Conservation (phyloP, 2,329 filamentous ascomycete genomes). For the Cadophora sp. region DNA sequence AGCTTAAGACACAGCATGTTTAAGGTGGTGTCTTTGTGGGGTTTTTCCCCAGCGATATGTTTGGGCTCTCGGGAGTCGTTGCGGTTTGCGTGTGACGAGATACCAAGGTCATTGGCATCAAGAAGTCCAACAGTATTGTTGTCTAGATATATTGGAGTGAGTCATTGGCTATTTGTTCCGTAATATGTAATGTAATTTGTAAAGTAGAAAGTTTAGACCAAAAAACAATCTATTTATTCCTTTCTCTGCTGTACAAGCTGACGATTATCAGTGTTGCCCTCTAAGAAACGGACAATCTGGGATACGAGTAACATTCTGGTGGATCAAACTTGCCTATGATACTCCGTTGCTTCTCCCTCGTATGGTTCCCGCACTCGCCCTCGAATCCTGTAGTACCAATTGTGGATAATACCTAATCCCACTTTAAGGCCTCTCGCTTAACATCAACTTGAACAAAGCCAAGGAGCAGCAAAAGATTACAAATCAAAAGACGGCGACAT, state of each 20-base stretch:
- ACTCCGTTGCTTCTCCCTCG: background rate
- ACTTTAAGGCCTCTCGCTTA: background rate
- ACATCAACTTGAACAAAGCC: background rate
- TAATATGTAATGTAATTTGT: too few relatives aligned
- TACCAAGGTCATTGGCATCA: slow-evolving; percentile 49
- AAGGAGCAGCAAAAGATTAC: background rate
- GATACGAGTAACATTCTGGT: too few relatives aligned
- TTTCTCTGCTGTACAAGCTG: too few relatives aligned
- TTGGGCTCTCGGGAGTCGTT: slow-evolving; percentile 38
- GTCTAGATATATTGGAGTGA: background rate
- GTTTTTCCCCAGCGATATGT: too few relatives aligned
- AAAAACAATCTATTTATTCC: too few relatives aligned
- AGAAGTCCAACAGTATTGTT: slow-evolving; percentile 25
- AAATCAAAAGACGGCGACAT: background rate
- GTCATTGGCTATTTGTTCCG: too few relatives aligned
- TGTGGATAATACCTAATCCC: background rate
- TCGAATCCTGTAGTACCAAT: background rate
- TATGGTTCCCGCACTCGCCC: background rate
- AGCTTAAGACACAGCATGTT: too few relatives aligned
- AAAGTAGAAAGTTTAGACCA: too few relatives aligned
- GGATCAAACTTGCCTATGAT: too few relatives aligned
- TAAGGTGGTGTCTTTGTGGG: too few relatives aligned
- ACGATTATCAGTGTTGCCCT: too few relatives aligned
- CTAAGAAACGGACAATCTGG: too few relatives aligned
- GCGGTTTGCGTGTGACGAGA: slow-evolving; percentile 53